Base-by-base conservation (phyloP, 805 yeast genomes). In the Pichia pseudocactophila region DNA sequence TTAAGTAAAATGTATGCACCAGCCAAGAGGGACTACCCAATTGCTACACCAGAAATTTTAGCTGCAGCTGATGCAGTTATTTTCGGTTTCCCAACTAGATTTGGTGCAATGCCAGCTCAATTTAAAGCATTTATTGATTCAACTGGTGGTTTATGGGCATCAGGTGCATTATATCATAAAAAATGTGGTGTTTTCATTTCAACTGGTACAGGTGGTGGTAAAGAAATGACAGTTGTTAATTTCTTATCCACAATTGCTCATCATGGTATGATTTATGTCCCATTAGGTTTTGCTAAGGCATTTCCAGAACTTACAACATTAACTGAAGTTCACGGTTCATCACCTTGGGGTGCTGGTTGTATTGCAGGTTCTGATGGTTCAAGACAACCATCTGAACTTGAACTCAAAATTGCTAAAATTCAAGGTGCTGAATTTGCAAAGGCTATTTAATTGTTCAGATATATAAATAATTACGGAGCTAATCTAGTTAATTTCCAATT, bases 301-400 rank as follows among this genome's bases (percentile, higher is more conserved):
- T 76, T 78, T 58, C 71, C 74, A 39, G 72, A 73, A 45, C 61
- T 78, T 53, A 58, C 71, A 39, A 71, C 71, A 61, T 56, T 81
- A 44, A 71, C 69, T 17, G 89, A 80, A 65, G 70, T 73, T 43
- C 89, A 81, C 58, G 95, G 94, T 55, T 81, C 82, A 54, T 76
- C 89, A 42, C 75, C 95, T 41, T 86, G 87, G 82, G 94, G 94
- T 64, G 87, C 95, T 35, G 92, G 90, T 57, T 68, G 84, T 44
- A 70, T 73, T 51, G 86, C 95, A 30, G 90, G 82, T 50, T 66
- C 76, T 19, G 87, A 81, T 56, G 95, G 94, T 53, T 73, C 86
- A 34, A 79, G 90, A 69, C 63, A 60, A 50, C 82, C 88, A 36
- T 58, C 77, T 43, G 74, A 66, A 40, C 63, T 76, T 49, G 95